A percentile compares a stretch with the other conserved stretches of the same genome.
phyloP scores from a whole-genome alignment of 495 filamentous ascomycete genomes.

The Penicillium ucsense region DNA sequence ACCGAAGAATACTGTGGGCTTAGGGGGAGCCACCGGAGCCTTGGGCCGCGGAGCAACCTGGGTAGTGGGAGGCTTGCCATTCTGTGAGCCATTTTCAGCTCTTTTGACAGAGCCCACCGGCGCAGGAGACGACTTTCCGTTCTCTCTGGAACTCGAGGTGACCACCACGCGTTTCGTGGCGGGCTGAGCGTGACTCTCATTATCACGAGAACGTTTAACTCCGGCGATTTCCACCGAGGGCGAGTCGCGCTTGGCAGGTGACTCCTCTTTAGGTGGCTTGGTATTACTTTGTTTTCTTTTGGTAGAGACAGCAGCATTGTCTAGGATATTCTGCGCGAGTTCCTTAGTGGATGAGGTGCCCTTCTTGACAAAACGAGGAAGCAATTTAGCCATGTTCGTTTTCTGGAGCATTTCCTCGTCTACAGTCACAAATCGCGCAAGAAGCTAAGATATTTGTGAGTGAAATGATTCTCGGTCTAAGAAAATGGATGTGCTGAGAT shows the following conservation, averaged over 20 bases:
- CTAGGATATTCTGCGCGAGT: constrained; percentile 46
- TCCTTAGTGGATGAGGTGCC: constrained; percentile 53
- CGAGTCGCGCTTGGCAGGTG: constrained; percentile 17
- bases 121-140: constrained; percentile 13
- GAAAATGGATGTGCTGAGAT: not conserved
- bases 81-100: constrained; percentile 12
- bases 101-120: constrained; percentile 18
- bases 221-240: constrained; percentile 25
- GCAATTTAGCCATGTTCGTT: constrained; percentile 56
- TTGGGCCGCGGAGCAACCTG: constrained; percentile 31
- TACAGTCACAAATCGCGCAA: constrained; percentile 54
- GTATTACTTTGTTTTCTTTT: constrained; percentile 38
- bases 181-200: constrained; percentile 29
- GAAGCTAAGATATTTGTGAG: constrained; percentile 33
- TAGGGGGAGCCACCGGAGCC: constrained; percentile 41
- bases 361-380: constrained; percentile 54
- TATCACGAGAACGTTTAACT: constrained; percentile 37
- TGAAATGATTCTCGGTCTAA: not conserved
- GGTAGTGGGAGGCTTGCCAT: constrained; percentile 22
- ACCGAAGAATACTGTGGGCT: constrained; percentile 49
- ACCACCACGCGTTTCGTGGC: constrained; percentile 33
- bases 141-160: constrained; percentile 20
- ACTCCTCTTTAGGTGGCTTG: constrained; percentile 28
- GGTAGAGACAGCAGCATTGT: constrained; percentile 44
- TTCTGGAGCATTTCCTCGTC: constrained; percentile 51